Conservation (phyloP, 2,329 filamentous ascomycete species). For the Aspergillus eucalypticola region DNA sequence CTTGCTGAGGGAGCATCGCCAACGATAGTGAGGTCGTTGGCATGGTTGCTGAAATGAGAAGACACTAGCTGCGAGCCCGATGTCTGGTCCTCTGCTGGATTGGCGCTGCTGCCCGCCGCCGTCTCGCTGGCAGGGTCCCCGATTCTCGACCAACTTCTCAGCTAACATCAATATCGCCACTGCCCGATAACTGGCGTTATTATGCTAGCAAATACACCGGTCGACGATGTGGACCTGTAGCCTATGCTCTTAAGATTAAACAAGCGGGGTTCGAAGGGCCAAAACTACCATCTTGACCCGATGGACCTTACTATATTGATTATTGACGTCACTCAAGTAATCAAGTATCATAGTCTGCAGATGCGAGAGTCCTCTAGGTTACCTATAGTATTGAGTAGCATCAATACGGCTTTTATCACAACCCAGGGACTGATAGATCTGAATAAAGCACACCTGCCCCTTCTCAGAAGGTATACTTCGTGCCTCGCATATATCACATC, state of each 20-base stretch:
- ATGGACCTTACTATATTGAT: not conserved
- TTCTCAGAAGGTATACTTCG: no score
- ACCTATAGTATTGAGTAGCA: no score
- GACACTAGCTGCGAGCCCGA: conserved; percentile 5
- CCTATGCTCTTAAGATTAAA: not conserved
- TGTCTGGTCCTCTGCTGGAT: conserved; percentile 3
- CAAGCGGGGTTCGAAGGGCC: not conserved
- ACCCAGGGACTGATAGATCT: accelerated
- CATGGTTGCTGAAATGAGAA: conserved; percentile 7
- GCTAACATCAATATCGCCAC: not conserved
- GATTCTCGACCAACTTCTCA: not conserved
- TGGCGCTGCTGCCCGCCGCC: not conserved
- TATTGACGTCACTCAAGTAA: not conserved
- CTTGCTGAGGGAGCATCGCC: not conserved
- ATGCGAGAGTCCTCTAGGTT: no score
- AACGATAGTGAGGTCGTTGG: not conserved
- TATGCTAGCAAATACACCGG: not conserved
- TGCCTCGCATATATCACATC: no score
- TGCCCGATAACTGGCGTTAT: not conserved
- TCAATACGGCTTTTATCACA: no score
- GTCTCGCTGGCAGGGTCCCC: not conserved
- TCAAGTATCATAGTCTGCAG: no score
- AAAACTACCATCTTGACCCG: not conserved
- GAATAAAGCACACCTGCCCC: no score
- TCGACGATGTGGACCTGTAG: not conserved